phyloP scores from a whole-genome alignment of 2,329 filamentous ascomycete genomes.

The Aspergillus tamarii region DNA sequence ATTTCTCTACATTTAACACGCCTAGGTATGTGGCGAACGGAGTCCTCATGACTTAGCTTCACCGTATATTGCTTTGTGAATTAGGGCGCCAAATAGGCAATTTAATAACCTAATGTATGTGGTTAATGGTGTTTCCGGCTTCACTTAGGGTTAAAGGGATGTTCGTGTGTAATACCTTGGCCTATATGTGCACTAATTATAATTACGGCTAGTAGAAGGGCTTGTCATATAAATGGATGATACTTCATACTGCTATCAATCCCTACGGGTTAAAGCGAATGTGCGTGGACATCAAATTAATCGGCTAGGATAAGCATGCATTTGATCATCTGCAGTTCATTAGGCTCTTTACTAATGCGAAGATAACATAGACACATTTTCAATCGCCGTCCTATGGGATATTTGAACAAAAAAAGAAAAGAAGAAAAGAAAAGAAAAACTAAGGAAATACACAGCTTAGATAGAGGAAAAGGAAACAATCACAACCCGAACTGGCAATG shows the following conservation, averaged over 20 bases:
- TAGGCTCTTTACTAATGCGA: neutral
- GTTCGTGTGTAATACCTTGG: neutral
- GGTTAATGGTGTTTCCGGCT: neutral
- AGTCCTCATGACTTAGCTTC: no score
- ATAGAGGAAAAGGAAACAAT: neutral
- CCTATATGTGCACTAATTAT: no score
- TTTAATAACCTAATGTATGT: neutral
- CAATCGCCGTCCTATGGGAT: constrained; percentile 1
- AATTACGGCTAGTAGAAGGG: no score
- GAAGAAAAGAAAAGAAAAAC: neutral
- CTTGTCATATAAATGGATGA: neutral
- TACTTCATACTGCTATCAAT: neutral
- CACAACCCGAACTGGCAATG: neutral
- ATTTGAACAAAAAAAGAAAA: neutral
- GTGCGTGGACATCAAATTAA: neutral
- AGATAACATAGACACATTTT: constrained; percentile 5
- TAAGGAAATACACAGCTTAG: neutral
- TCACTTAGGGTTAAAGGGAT: neutral
- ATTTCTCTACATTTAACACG: no score
- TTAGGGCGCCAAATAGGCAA: neutral
- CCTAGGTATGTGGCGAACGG: no score
- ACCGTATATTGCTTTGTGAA: no score
- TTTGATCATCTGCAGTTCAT: neutral
- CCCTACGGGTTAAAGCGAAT: neutral
- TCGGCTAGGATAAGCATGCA: neutral